These are phyloP conservation scores for Wickerhamomyces ciferrii DNA, from an alignment of 805 yeast genomes.

Conservation along the genomic window DNA sequence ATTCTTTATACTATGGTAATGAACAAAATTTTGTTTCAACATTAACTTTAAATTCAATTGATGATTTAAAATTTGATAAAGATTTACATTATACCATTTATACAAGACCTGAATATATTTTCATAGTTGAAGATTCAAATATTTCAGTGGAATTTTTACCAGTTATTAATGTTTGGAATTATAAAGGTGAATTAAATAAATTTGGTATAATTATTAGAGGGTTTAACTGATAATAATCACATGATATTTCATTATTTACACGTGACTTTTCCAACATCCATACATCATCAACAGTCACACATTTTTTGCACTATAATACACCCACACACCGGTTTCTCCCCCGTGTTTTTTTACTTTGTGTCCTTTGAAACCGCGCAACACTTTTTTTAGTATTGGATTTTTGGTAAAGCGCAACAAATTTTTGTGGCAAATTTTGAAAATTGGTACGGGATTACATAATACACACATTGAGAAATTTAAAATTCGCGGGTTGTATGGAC, in stretches of 20 bases:
- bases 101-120: conserved; percentile 12
- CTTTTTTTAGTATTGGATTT: too few relatives aligned
- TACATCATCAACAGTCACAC: not conserved
- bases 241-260: not conserved
- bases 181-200: conserved; percentile 14
- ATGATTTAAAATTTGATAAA: conserved; percentile 3
- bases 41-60: conserved; percentile 12
- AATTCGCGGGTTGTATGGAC: not conserved
- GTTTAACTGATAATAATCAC: too few relatives aligned
- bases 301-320: conserved; percentile 1
- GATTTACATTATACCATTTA: conserved; percentile 18
- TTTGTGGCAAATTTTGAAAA: not conserved
- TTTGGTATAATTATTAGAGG: conserved; percentile 21
- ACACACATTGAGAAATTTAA: not conserved
- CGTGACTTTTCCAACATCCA: not conserved
- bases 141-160: conserved; percentile 23
- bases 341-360: too few relatives aligned
- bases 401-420: not conserved
- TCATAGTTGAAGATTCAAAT: not conserved
- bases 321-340: conserved; percentile 5
- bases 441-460: not conserved
- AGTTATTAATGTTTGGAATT: conserved; percentile 22
- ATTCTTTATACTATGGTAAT: conserved; percentile 9
- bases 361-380: not conserved
- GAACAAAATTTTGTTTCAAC: conserved; percentile 12